phyloP scores from a whole-genome alignment of 2,329 filamentous ascomycete genomes.

The Boeremia exigua region DNA sequence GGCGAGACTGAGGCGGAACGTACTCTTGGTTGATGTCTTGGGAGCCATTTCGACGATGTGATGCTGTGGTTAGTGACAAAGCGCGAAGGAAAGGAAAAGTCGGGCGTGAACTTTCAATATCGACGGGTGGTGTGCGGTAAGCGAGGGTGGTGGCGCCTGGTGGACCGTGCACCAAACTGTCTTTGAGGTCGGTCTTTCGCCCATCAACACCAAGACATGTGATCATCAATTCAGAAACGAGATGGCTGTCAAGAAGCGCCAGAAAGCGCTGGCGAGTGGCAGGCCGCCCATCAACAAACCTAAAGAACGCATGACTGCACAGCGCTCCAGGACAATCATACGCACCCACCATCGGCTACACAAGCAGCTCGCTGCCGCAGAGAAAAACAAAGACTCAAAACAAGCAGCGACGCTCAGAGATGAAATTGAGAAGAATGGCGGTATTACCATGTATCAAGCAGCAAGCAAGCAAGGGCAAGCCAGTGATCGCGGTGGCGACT shows the following conservation, averaged over 20 bases:
- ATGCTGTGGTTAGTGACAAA: constrained; percentile 41
- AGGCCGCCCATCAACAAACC: constrained; percentile 39
- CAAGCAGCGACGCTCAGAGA: constrained; percentile 53
- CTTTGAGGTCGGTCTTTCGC: not conserved
- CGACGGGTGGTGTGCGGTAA: constrained; percentile 21
- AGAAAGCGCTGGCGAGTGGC: constrained; percentile 42
- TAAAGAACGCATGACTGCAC: constrained; percentile 57
- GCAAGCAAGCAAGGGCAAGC: constrained; percentile 69
- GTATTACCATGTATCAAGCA: constrained; percentile 65
- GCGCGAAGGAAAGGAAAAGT: constrained; percentile 33
- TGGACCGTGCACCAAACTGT: not conserved
- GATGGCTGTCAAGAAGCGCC: constrained; percentile 45
- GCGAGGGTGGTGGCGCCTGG: constrained; percentile 12
- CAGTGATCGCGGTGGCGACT: constrained; percentile 67
- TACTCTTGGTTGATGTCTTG: constrained; percentile 49
- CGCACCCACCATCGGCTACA: constrained; percentile 65
- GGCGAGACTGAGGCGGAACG: constrained; percentile 22
- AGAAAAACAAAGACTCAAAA: constrained; percentile 50
- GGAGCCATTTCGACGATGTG: constrained; percentile 50
- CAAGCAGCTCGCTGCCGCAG: constrained; percentile 61
- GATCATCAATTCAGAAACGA: not conserved
- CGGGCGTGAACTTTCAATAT: constrained; percentile 23
- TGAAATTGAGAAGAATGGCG: constrained; percentile 63
- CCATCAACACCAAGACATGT: constrained; percentile 9
- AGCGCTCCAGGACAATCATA: constrained; percentile 64